Base-by-base conservation (phyloP, 768 basidiomycete species). In the Tylopilus plumbeoviolaceoides region DNA sequence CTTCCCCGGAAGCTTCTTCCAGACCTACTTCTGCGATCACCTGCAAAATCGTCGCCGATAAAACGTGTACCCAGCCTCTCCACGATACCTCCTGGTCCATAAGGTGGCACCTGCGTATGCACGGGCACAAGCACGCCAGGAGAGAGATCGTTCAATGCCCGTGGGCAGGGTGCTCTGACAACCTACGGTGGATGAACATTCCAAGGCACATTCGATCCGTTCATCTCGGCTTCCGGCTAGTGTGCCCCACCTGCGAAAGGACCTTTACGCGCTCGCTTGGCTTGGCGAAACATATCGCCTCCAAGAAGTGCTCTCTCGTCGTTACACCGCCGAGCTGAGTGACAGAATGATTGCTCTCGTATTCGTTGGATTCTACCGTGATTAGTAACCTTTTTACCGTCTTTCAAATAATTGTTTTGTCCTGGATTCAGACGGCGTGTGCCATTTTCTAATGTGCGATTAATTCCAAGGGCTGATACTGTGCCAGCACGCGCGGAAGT, bases 151-250 rank as follows among this genome's bases (percentile, higher is more conserved):
- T 56, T 25, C 38, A 20, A 12, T 50, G 54, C 9, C 55, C 54
- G 25, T 56, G 54, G 54, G 33, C 17, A 27, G 43, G 54, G 38
- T 56, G 53, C 18, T 21, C 20, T 33, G 46, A 53, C 35, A 46
- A 8, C 14, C n/a, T 55, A 18, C 53, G 20, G 11, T 48, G 53
- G 53, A 56, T 56, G 47, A 56, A 44, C 20, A 23, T 56, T 17
- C 55, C 53, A 10, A 56, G 55, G 40, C 55, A 56, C 5, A 15
- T 56, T 40, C 50, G 54, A 20, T 55, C 54, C 25, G 41, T 53
- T 20, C 54, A 55, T 31, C 54, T 55, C 17, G 50, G 44, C 27
- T 39, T 53, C 40, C 54, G 54, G 27, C 35, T 52, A 25, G 40
- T 30, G 23, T 55, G 51, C 27, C 54, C 54, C 14, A 55, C 40